A percentile compares a stretch with the other conserved stretches of the same genome.
phyloP scores from a whole-genome alignment of 2,329 filamentous ascomycete genomes.

The Cytospora piceae region DNA sequence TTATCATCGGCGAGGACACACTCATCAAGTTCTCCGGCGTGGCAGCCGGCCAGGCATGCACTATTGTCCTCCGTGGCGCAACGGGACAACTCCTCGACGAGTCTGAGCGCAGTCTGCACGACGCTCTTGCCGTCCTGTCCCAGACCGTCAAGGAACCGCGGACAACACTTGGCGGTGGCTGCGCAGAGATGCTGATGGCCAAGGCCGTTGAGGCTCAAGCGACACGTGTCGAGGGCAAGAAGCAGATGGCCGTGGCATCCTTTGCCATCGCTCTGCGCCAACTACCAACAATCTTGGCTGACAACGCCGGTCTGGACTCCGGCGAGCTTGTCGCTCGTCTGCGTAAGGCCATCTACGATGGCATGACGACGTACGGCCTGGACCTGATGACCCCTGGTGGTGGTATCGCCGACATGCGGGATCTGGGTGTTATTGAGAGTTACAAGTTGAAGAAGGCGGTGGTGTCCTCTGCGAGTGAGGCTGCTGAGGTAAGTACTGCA shows the following conservation, averaged over 20 bases:
- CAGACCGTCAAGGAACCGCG: constrained; percentile 95
- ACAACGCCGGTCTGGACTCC: constrained; percentile 96
- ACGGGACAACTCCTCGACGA: constrained; percentile 97
- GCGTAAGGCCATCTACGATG: constrained; percentile 92
- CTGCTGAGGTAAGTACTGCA: constrained; percentile 76
- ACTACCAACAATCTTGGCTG: constrained; percentile 92
- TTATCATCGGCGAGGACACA: constrained; percentile 97
- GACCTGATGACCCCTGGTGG: constrained; percentile 89
- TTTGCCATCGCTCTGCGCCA: constrained; percentile 91
- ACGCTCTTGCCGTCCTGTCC: constrained; percentile 92
- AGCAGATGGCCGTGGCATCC: constrained; percentile 87
- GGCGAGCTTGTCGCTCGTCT: constrained; percentile 90
- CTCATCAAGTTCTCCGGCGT: constrained; percentile 97
- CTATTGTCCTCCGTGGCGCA: constrained; percentile 92
- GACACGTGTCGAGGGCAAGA: constrained; percentile 94
- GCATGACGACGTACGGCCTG: constrained; percentile 87
- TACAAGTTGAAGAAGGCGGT: constrained; percentile 99
- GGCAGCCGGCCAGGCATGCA: constrained; percentile 91
- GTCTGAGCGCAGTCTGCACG: constrained; percentile 92
- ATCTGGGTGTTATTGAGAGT: constrained; percentile 92
- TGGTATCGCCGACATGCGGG: constrained; percentile 93
- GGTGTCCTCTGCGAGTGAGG: constrained; percentile 93
- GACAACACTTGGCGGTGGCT: constrained; percentile 92
- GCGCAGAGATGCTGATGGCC: constrained; percentile 98
- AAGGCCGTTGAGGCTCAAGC: constrained; percentile 95